Conservation (phyloP, 169 alveolate genomes). For the Perkinsus marinus region DNA sequence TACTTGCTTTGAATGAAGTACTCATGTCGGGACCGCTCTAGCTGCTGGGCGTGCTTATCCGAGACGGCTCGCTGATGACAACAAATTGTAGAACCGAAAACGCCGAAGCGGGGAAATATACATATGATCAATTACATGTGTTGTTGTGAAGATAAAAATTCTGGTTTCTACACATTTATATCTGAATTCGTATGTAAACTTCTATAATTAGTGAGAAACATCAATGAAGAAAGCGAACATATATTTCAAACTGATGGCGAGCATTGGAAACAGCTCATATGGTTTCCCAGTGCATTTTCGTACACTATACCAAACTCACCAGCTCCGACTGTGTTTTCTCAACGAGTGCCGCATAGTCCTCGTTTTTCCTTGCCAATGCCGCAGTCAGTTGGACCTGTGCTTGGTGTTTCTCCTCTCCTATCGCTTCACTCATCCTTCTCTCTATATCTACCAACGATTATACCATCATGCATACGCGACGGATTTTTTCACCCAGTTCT, state of each 20-base stretch:
- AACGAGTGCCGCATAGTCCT: not conserved
- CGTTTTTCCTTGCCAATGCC: not conserved
- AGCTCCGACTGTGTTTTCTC: not conserved
- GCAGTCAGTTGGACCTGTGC: not conserved
- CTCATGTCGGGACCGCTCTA: not conserved
- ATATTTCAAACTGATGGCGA: too few species aligned
- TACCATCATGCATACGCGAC: not conserved
- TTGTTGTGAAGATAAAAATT: not conserved
- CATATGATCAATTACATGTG: not conserved
- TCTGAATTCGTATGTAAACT: not conserved
- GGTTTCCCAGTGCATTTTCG: too few species aligned
- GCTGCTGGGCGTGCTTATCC: not conserved
- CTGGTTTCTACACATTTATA: not conserved
- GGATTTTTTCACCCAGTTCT: not conserved
- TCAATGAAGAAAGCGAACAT: not conserved
- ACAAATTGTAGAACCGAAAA: not conserved
- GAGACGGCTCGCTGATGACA: not conserved
- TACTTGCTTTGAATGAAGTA: not conserved
- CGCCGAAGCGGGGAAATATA: too few species aligned
- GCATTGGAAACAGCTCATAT: too few species aligned
- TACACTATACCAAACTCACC: not conserved
- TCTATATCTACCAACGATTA: not conserved
- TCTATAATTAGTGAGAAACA: not conserved
- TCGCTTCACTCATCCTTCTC: not conserved
- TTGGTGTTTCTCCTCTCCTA: not conserved